These are phyloP conservation scores for Zea mays DNA, from an alignment of 176 grass and related monocot species.

Conservation along the genomic window Zm-B73-REFERENCE-NAM-5.0 NC_050096.1:83536501-83537000, in stretches of 20 bases:
- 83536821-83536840: too few species aligned
- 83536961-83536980: background rate
- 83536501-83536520: slow-evolving; percentile 31
- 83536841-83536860: background rate
- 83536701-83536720: background rate
- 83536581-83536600: background rate
- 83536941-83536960: too few species aligned
- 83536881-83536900: background rate
- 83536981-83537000: background rate
- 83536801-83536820: too few species aligned
- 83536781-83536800: too few species aligned
- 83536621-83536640: background rate
- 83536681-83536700: background rate
- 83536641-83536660: background rate
- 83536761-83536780: too few species aligned
- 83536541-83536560: slow-evolving; percentile 12
- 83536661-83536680: background rate
- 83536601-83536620: background rate
- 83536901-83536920: background rate
- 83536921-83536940: background rate
- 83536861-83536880: background rate
- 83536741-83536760: too few species aligned
- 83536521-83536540: background rate
- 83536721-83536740: too few species aligned
- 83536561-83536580: slow-evolving; percentile 27